Base-by-base conservation (phyloP, 495 filamentous ascomycete species). In the Aspergillus baeticus region DNA sequence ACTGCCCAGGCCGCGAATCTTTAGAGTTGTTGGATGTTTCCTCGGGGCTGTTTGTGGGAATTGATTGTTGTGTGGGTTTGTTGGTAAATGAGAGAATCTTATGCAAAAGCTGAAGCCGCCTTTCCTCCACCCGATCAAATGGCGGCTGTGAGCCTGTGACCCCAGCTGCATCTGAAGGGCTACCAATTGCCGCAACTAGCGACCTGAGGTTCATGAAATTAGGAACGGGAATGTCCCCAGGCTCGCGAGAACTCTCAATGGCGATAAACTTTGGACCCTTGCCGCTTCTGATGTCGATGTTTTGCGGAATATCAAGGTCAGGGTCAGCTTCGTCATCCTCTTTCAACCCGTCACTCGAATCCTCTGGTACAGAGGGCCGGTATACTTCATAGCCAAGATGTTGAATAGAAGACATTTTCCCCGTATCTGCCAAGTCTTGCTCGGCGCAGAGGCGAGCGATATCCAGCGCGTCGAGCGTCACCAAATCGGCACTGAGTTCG, bases 381-480 rank as follows among this genome's bases (percentile, higher is more conserved):
- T 82, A 74, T n/a, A 79, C 80, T 47, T 84, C 83, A 51, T 91
- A 93, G 7, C 86, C 86, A n/a, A 93, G 72, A 34, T 83, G 82
- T 26, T 86, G 69, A 41, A 70, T 78, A 26, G 65, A 63, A 55
- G 59, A 72, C 23, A 58, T 75, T 38, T 62, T 69, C 49, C 60
- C 78, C 11, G 54, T 67, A 45, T 75, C 69, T 11, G 71, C 67
- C 21, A 75, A 61, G 44, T 95, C 90, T 35, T 87, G 90, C 60
- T 86, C 81, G 26, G 85, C 88, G 37, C 88, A 81, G 37, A 98
- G 75, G 52, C 91, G 78, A 13, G 91, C 88, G 58, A 98, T 78
- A 66, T 91, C 89, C 57, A 88, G 85, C 13, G 91, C 85, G 68
- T 88, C 84, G 13, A 98, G 70, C 20, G 82, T 81, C 33, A 98